These are phyloP conservation scores for Sarcomyxa edulis DNA, from an alignment of 768 basidiomycete genomes.

Conservation along the genomic window DNA sequence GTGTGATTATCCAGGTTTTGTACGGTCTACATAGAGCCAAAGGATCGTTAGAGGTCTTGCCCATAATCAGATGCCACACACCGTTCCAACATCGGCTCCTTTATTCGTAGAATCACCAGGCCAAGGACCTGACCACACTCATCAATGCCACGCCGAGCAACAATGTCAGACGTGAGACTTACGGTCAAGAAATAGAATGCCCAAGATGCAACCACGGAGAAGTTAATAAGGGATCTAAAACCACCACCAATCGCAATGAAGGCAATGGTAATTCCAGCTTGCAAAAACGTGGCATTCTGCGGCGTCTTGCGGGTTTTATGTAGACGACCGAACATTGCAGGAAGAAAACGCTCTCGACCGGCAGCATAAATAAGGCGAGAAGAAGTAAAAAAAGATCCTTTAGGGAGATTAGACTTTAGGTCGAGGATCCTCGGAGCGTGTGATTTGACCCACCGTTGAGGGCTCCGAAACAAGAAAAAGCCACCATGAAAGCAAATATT, in stretches of 20 bases:
- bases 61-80: slow-evolving; percentile 19
- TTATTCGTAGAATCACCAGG: slow-evolving; percentile 79
- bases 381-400: slow-evolving; percentile 68
- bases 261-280: slow-evolving; percentile 64
- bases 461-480: slow-evolving; percentile 93
- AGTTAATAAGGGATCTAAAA: slow-evolving; percentile 85
- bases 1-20: slow-evolving; percentile 87
- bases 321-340: slow-evolving; percentile 74
- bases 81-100: slow-evolving; percentile 88
- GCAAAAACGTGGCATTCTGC: slow-evolving; percentile 79
- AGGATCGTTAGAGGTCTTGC: neutral
- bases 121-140: slow-evolving; percentile 63
- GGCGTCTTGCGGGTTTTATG: slow-evolving; percentile 79
- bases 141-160: neutral
- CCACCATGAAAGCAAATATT: slow-evolving; percentile 86
- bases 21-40: slow-evolving; percentile 62
- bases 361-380: slow-evolving; percentile 88
- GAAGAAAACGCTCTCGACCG: slow-evolving; percentile 83
- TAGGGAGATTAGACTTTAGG: neutral
- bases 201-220: slow-evolving; percentile 85
- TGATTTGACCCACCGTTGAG: slow-evolving; percentile 75
- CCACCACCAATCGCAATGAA: slow-evolving; percentile 88
- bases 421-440: too few species aligned
- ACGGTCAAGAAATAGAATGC: slow-evolving; percentile 85
- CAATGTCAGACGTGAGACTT: slow-evolving; percentile 15